Conservation (phyloP, 805 yeast genomes). For the Yamadazyma paraphyllophila region DNA sequence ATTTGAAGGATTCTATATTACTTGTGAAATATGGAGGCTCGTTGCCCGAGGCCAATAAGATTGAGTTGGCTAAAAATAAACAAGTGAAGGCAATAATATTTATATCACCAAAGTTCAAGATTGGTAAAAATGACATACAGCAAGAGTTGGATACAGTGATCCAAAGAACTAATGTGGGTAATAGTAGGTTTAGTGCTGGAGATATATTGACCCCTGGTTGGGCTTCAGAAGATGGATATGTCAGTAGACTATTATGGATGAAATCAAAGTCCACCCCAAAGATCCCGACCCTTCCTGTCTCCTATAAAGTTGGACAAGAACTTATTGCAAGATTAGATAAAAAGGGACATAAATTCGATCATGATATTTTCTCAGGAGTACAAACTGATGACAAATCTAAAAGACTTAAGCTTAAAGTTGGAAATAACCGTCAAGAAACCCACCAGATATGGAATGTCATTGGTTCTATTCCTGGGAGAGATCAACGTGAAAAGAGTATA, state of each 20-base stretch:
- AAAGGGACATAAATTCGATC: slow-evolving; percentile 30
- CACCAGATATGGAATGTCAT: slow-evolving; percentile 79
- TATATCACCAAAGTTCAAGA: slow-evolving; percentile 37
- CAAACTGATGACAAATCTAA: slow-evolving; percentile 13
- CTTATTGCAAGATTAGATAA: slow-evolving; percentile 32
- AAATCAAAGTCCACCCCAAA: slow-evolving; percentile 57
- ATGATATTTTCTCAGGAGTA: slow-evolving; percentile 27
- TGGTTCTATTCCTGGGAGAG: slow-evolving; percentile 76
- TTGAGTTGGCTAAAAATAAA: slow-evolving; percentile 47
- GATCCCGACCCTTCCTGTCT: slow-evolving; percentile 75
- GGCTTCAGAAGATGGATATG: slow-evolving; percentile 44
- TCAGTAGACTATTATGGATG: slow-evolving; percentile 40
- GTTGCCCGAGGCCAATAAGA: slow-evolving; percentile 36
- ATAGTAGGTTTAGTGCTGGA: slow-evolving; percentile 65
- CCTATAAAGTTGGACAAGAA: slow-evolving; percentile 62
- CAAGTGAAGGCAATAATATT: slow-evolving; percentile 71
- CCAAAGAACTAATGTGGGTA: slow-evolving; percentile 55
- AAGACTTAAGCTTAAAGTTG: slow-evolving; percentile 25
- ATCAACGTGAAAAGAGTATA: slow-evolving; percentile 70
- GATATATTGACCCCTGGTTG: slow-evolving; percentile 81
- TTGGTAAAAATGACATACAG: slow-evolving; percentile 13
- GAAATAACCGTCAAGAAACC: slow-evolving; percentile 44
- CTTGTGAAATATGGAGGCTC: slow-evolving; percentile 58
- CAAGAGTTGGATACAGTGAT: slow-evolving; percentile 40
- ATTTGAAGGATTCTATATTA: slow-evolving; percentile 49